Base-by-base conservation (phyloP, 306 rosid genomes). In the Prunus dulcis region DNA sequence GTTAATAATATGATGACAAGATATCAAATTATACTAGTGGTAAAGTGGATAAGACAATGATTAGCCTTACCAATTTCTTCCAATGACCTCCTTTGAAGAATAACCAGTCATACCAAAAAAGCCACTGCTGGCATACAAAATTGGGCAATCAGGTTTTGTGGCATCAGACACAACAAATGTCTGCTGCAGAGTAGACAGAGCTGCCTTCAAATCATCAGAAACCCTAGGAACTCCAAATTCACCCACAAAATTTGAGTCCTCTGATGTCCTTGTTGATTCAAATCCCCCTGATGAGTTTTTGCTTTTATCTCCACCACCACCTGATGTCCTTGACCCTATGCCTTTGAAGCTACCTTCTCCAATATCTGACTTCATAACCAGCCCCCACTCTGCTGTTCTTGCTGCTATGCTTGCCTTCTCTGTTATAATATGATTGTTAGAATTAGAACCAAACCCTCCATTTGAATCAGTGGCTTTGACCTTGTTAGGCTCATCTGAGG, bases 121-220 rank as follows among this genome's bases (percentile, higher is more conserved):
- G 5, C 96, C 95, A 71, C 86, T 83, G 74, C 98, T 95, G 22
- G 98, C 97, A 82, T 82, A 95, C 89, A 95, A 12, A 53, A 95
- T 95, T 5, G 98, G 98, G 64, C 89, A 89, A 30, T 95, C 98
- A 27, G 98, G 97, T 72, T 90, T 95, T 22, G 92, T 85, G 51
- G 97, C 97, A 80, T 95, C 97, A 0, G 98, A 92, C 60, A 95
- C 97, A 75, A 95, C 98, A 83, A 90, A 95, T 3, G 97, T 89
- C 80, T 90, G 96, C 57, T 92, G 98, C 57, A 90, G 85, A 14
- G 89, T 78, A 0, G 90, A 75, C 88, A 95, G 46, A 27, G 99
- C 99, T 13, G 82, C 89, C 84, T 84, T 95, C 85, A 92, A 63
- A 69, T 88, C 96, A 62, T 86, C 90, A 32, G 98, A 89, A 9